Evolutionary conservation across 208 protist species (phyloP).

Genomic region (Acanthamoeba polyphaga): DNA sequence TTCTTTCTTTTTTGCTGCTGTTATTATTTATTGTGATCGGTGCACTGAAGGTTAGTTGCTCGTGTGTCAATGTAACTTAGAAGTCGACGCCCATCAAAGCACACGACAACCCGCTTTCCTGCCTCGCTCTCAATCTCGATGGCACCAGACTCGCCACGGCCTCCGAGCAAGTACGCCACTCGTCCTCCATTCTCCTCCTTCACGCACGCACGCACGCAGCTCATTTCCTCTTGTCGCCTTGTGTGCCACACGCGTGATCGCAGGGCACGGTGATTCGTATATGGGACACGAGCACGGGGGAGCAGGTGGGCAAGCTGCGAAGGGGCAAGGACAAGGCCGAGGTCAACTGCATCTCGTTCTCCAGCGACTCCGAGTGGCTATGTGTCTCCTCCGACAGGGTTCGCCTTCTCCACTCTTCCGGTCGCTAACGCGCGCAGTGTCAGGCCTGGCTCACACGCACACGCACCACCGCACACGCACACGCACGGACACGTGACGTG

Average conservation of each 20-base stretch:
- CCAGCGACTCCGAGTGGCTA: conserved; percentile 86
- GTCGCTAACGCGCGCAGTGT: no score
- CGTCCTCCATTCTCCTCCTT: no score
- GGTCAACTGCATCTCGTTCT: conserved; percentile 90
- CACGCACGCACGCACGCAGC: not conserved
- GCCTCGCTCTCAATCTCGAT: conserved; percentile 92
- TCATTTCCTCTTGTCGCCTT: not conserved
- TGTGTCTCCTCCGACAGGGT: conserved; percentile 88
- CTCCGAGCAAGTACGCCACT: conserved; percentile 87
- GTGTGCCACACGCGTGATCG: no score
- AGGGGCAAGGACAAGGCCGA: conserved; percentile 89
- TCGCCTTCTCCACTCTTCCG: not conserved
- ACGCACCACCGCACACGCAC: no score
- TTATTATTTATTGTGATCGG: not conserved
- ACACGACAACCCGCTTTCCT: conserved; percentile 91
- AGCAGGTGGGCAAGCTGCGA: conserved; percentile 91
- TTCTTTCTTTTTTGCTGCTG: no score
- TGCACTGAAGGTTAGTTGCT: no score
- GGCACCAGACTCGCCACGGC: conserved; percentile 93
- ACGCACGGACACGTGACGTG: conserved; percentile 86
- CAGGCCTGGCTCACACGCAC: no score
- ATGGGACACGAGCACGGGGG: conserved; percentile 91
- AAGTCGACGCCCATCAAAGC: conserved; percentile 85
- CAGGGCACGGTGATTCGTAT: conserved; percentile 94
- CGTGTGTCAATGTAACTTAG: conserved; percentile 6